Evolutionary conservation across 345 rosid genomes (phyloP).

Genomic region (Draba incana): DNA sequence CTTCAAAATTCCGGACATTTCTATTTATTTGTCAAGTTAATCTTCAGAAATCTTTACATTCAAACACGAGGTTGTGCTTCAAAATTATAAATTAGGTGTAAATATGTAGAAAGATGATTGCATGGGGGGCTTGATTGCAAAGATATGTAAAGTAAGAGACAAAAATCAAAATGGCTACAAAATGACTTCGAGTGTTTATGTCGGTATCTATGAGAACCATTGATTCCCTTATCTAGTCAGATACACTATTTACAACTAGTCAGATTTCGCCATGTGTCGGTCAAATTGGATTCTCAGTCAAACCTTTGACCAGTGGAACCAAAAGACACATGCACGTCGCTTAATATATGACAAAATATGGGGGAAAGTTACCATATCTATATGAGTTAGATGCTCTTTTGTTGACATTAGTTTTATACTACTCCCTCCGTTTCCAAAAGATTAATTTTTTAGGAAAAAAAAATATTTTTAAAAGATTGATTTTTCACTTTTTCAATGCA

Average conservation of each 20-base stretch:
- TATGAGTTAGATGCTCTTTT: slow-evolving; percentile 17
- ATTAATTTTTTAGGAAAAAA: too few species aligned
- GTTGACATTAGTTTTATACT: too few species aligned
- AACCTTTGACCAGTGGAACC: slow-evolving; percentile 33
- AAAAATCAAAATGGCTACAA: slow-evolving; percentile 15
- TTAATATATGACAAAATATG: neutral
- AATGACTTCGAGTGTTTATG: slow-evolving; percentile 24
- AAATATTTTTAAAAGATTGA: too few species aligned
- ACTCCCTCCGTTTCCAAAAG: too few species aligned
- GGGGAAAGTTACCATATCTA: neutral
- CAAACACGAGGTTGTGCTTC: too few species aligned
- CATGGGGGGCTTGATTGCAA: too few species aligned
- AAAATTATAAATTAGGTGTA: too few species aligned
- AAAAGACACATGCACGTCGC: slow-evolving; percentile 33
- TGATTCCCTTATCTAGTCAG: slow-evolving; percentile 39
- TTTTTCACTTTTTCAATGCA: too few species aligned
- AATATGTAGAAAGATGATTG: too few species aligned
- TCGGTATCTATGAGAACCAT: slow-evolving; percentile 41
- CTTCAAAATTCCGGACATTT: too few species aligned
- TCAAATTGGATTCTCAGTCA: slow-evolving; percentile 30
- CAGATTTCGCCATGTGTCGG: slow-evolving; percentile 21
- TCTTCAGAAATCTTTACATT: too few species aligned
- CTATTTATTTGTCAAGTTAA: too few species aligned
- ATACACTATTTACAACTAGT: neutral
- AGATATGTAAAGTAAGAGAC: neutral